Evolutionary conservation across 164 flowering plant genomes (phyloP).

Genomic region (Hamamelis virginiana): DNA sequence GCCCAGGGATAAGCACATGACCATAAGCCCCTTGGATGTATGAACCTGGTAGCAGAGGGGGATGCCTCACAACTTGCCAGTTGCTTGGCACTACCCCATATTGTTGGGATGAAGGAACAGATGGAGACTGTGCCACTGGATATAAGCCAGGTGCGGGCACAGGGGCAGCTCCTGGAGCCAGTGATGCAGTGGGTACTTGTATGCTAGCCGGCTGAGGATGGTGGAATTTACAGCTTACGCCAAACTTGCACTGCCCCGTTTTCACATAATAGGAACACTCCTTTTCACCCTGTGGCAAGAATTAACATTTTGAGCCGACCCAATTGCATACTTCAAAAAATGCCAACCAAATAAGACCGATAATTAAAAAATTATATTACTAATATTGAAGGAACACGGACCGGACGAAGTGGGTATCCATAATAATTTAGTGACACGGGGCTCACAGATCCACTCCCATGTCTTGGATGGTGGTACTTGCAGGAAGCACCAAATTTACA

Average conservation of each 20-base stretch:
- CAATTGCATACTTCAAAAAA: neutral
- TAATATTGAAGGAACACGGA: constrained; percentile 28
- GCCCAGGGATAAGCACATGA: constrained; percentile 59
- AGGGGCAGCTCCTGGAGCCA: constrained; percentile 32
- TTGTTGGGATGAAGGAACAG: constrained; percentile 61
- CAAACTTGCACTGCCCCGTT: constrained; percentile 95
- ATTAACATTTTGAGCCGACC: neutral
- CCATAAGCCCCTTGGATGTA: constrained; percentile 80
- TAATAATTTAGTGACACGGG: constrained; percentile 58
- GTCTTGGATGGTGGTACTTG: constrained; percentile 92
- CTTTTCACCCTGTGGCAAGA: constrained; percentile 69
- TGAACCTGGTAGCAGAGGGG: constrained; percentile 60
- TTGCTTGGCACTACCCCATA: constrained; percentile 51
- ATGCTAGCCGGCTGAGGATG: constrained; percentile 70
- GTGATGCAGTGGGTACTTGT: constrained; percentile 40
- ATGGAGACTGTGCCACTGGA: constrained; percentile 58
- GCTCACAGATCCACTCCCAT: constrained; percentile 52
- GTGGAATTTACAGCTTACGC: constrained; percentile 88
- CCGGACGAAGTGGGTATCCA: constrained; percentile 94
- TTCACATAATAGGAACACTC: constrained; percentile 88
- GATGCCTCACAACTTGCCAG: constrained; percentile 74
- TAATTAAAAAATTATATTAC: neutral
- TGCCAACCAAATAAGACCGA: neutral
- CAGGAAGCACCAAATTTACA: constrained; percentile 95
- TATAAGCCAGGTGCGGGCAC: constrained; percentile 40